Conservation (phyloP, 306 rosid genomes). For the Casuarina cunninghamiana region DNA sequence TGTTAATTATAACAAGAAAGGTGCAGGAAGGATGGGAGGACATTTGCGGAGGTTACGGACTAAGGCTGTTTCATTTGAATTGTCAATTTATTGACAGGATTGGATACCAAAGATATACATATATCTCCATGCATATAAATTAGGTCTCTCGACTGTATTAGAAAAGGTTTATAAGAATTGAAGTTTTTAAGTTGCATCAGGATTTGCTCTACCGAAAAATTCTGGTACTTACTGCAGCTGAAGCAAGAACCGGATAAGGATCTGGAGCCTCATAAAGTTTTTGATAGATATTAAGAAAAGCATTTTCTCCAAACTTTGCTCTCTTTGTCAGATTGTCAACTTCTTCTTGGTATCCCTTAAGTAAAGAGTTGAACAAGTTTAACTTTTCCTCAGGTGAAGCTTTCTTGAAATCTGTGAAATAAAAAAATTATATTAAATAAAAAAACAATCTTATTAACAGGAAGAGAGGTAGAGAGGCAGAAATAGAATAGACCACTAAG, state of each 20-base stretch:
- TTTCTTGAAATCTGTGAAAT: conserved; percentile 74
- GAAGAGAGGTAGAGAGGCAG: background rate
- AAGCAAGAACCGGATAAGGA: conserved; percentile 89
- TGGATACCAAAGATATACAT: conserved; percentile 4
- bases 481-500: conserved; percentile 3
- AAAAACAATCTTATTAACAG: background rate
- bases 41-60: background rate
- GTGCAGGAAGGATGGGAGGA: background rate
- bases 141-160: background rate
- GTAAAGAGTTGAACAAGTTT: conserved; percentile 68
- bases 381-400: conserved; percentile 78
- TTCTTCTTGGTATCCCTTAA: conserved; percentile 93
- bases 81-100: background rate
- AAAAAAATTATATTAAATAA: background rate
- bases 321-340: conserved; percentile 94
- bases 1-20: background rate
- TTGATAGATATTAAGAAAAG: conserved; percentile 94
- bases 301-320: conserved; percentile 96
- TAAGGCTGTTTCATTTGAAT: background rate
- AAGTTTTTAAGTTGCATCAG: background rate
- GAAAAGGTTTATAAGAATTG: background rate
- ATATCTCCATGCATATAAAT: conserved; percentile 6
- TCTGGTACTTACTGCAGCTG: conserved; percentile 72
- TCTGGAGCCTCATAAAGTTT: conserved; percentile 97
- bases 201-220: conserved; percentile 22